Evolutionary conservation across 2,329 filamentous ascomycete species (phyloP), one percentile per base, ranked within the genome.

Genomic region (Neofusicoccum umdonicola): DNA sequence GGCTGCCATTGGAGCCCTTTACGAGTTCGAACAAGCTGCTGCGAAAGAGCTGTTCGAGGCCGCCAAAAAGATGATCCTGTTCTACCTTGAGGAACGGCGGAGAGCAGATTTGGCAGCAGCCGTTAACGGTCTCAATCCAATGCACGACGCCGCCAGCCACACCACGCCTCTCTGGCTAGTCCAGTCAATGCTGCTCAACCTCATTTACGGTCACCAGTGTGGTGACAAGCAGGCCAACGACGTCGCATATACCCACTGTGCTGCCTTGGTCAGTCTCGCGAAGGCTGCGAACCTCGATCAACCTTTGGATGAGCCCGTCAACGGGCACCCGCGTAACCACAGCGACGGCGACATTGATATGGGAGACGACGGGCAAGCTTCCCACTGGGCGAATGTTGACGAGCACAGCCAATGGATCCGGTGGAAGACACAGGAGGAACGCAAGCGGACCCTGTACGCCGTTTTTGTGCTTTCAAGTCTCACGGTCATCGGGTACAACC

Each of bases 101-200:
- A 94, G 93, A 76, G 90, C 90, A 62, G 93, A 96, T 73, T 89
- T 96, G 75, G 84, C 85, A 22, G 84, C 84, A 48, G 83, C 84
- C 4, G 77, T 86, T 27, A 85, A 82, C 61, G 84, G 85, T 6
- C 79, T 83, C 12, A 81, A 77, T 66, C 80, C 83, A 50, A 71
- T 73, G 6, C 76, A 77, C 47, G 89, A 92, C 65, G 84, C 84
- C 57, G 83, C 87, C 15, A 85, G 88, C 44, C 88, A 92, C 69
- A 94, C 87, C 63, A 88, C 93, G 2, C 94, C 94, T 0, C 84
- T 97, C 45, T 98, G 94, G 93, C 84, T 99, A 31, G 93, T 98
- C 15, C 95, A 98, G 77, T 92, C 94, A 0, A 98, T 98, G 94
- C 82, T 98, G 8, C 84, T 99, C 58, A 98, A 97, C 74, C 91